Conservation (phyloP, 768 basidiomycete species). For the Boletus eberwhitei region DNA sequence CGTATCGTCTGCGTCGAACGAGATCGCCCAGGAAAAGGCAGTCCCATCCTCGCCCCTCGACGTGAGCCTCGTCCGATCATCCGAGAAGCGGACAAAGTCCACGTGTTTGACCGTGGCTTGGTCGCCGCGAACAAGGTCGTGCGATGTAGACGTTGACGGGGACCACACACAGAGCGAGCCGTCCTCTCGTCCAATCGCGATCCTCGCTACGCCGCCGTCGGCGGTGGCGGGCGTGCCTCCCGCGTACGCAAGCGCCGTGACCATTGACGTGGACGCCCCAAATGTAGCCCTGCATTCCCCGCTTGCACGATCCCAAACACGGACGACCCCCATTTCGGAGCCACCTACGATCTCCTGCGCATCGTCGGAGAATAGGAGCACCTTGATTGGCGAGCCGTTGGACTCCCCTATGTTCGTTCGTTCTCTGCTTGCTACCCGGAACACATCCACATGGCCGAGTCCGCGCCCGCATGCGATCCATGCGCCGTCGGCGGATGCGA, state of each 20-base stretch:
- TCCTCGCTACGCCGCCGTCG: not conserved
- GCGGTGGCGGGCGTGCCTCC: not conserved
- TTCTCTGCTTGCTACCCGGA: not conserved
- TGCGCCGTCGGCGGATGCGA: not conserved
- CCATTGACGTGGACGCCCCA: not conserved
- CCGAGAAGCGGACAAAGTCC: conserved; percentile 9
- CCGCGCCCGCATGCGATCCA: conserved; percentile 5
- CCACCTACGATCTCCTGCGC: conserved; percentile 18
- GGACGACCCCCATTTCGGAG: conserved; percentile 11
- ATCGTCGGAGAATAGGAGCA: conserved; percentile 18
- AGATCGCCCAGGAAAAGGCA: conserved; percentile 6
- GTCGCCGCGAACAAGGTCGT: conserved; percentile 1
- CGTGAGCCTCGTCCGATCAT: conserved; percentile 3
- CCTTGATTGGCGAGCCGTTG: not conserved
- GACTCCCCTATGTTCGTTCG: not conserved
- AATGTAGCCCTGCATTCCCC: conserved; percentile 13
- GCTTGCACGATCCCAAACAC: conserved; percentile 18
- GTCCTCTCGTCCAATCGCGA: conserved; percentile 21
- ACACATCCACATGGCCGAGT: not conserved
- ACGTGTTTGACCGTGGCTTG: conserved; percentile 7
- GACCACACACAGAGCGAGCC: conserved; percentile 18
- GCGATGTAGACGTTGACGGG: conserved; percentile 11
- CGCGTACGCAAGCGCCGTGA: conserved; percentile 18
- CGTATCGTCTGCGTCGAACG: not conserved
- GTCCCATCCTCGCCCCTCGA: conserved; percentile 12